These are phyloP conservation scores for Thielaviopsis populi DNA, from an alignment of 2,329 filamentous ascomycete genomes.

Conservation along the genomic window DNA sequence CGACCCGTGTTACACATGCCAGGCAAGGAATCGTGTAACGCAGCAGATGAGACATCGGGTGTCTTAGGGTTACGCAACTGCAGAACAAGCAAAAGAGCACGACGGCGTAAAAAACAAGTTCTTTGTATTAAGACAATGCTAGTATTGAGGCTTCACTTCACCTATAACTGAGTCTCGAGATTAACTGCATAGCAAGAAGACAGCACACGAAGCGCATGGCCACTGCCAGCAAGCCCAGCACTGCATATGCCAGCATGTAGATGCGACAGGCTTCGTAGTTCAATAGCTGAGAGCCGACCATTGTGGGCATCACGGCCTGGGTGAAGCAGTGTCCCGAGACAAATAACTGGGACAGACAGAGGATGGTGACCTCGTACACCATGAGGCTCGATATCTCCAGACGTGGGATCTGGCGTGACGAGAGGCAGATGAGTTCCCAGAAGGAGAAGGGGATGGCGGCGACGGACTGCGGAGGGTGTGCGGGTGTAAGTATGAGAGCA, in stretches of 20 bases:
- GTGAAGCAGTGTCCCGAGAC: neutral
- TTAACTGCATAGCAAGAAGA: neutral
- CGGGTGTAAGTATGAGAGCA: neutral
- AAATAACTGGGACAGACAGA: neutral
- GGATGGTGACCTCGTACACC: neutral
- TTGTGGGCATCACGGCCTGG: neutral
- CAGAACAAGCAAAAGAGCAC: neutral
- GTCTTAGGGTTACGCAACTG: neutral
- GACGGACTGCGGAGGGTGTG: neutral
- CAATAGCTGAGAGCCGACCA: neutral
- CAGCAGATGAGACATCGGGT: neutral
- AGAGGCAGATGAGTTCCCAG: conserved; percentile 1
- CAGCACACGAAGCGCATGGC: neutral
- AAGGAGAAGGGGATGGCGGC: neutral
- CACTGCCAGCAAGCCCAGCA: neutral
- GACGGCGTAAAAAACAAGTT: too few species aligned
- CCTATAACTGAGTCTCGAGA: neutral
- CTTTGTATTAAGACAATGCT: neutral
- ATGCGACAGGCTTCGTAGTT: neutral
- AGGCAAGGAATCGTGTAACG: neutral
- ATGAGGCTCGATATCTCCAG: neutral
- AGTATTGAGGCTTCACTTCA: neutral
- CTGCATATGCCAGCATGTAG: neutral
- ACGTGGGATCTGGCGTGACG: neutral
- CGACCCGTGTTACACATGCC: too few species aligned